Conservation (phyloP, 1,284 basidiomycete genomes). For the Marasmius fiardii region DNA sequence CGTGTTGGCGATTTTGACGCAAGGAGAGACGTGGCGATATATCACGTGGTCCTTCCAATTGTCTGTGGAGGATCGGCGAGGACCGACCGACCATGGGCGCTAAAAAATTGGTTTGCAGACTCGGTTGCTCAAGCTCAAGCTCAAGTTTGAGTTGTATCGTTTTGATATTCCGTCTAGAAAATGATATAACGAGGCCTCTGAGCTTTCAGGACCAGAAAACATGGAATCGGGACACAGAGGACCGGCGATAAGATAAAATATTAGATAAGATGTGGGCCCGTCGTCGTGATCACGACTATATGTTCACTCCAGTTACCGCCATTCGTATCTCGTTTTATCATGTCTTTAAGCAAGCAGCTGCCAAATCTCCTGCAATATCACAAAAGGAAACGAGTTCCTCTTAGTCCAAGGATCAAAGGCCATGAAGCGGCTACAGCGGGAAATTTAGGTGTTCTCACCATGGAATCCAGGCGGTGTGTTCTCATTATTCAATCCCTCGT, state of each 20-base stretch:
- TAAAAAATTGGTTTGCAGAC: no score
- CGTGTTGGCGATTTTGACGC: constrained; percentile 3
- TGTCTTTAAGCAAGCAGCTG: background rate
- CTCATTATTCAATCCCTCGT: background rate
- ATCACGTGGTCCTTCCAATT: constrained; percentile 2
- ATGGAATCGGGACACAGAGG: background rate
- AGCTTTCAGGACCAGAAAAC: no score
- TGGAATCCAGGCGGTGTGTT: constrained; percentile 4
- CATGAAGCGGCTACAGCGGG: background rate
- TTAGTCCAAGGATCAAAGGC: background rate
- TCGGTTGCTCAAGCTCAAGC: no score
- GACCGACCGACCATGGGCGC: no score
- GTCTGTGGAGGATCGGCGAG: no score
- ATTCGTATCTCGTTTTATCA: background rate
- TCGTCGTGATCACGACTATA: no score
- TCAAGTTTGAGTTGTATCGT: no score
- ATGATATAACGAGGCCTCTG: no score
- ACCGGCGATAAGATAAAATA: background rate
- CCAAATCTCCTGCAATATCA: background rate
- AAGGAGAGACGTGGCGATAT: constrained; percentile 8
- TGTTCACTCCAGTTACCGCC: background rate
- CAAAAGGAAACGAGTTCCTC: constrained; percentile 15
- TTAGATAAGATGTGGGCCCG: background rate
- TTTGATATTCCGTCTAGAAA: no score
- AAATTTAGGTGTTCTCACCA: constrained; percentile 6